Evolutionary conservation across 148 eudicot genomes (phyloP), one percentile per base, ranked within the genome.

Genomic region (Pharnaceum exiguum): DNA sequence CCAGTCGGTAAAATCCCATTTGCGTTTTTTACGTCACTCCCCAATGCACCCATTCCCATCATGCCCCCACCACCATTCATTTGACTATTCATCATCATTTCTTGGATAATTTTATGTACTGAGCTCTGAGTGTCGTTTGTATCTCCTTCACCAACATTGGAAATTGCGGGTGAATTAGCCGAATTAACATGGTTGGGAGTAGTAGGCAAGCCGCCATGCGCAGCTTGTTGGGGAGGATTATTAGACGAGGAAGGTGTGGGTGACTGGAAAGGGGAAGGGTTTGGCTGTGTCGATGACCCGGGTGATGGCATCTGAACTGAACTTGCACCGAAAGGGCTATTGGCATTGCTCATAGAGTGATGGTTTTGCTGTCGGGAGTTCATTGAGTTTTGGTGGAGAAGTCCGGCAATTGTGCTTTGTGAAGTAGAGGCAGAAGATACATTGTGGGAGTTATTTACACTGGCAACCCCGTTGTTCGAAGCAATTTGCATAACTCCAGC

Each of bases 31-130:
- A 76, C 59, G n/a, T 84, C 86, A 64, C 62, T 75, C 10, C 80
- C 82, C 66, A 78, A 38, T n/a, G 79, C 60, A 39, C 73, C 71
- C 55, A 70, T 57, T 42, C 82, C 87, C 58, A 73, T 61, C 75
- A 75, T 67, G 62, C 77, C 71, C 50, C 84, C 82, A 24, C 75
- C 81, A 29, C 71, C 69, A 55, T 69, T 72, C 13, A 82, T 61
- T 36, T 83, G 95, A 15, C 77, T 73, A 7, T 82, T 72, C 77
- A 79, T 76, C 93, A 84, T 87, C 90, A 91, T 81, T 30, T 85
- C 94, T 15, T 91, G 86, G 51, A 91, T 72, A 23, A 85, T 76
- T 71, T 93, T 93, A 67, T 93, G 96, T 16, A 85, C 94, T 10
- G 96, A 88, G 59, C 86, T 83, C 59, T 88, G 90, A 17, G 90